Evolutionary conservation across 2,329 filamentous ascomycete species (phyloP), one percentile per base, ranked within the genome.

Genomic region (Nigrograna mackinnonii): DNA sequence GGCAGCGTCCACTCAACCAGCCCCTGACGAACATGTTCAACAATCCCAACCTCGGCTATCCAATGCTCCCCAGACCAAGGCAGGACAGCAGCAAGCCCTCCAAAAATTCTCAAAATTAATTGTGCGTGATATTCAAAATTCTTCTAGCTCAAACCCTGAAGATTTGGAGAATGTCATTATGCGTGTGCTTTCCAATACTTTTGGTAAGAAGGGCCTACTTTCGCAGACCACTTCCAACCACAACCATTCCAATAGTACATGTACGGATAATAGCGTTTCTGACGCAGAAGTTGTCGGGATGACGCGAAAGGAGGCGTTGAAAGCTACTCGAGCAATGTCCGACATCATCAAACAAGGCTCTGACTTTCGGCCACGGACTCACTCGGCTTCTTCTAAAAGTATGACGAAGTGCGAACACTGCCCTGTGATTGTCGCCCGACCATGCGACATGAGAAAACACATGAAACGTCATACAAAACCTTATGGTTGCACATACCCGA

Each of bases 401-500:
- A n/a, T n/a, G 24, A 28, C 14, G 11, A 34, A 18, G 16, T 69
- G 64, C 33, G 7, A 38, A 2, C 7, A 41, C 2, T 70, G 68
- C 30, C 18, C 22, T 4, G 55, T 37, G 39, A 40, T 37, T 17
- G 46, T 64, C 2, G 45, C 53, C 20, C 63, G 71, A 14, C 54
- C 63, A 18, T 75, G 71, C 49, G 72, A 21, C 6, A 5, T 28
- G 12, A 92, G 88, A 51, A 96, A 96, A 66, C 91, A 96, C 63
- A 75, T 82, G 65, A 92, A 90, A 62, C 83, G 91, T 2, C 91
- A 96, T 64, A 78, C 81, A 6, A 84, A 83, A 51, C 91, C 90
- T 0, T 96, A 92, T 49, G 84, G 84, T 11, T 96, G 91, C 66
- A 95, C 90, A 0, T 87, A 84, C 50, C 68, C 75, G 6, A 68